These are phyloP conservation scores for Suillus weaverae DNA, from an alignment of 768 basidiomycete genomes.

Conservation along the genomic window DNA sequence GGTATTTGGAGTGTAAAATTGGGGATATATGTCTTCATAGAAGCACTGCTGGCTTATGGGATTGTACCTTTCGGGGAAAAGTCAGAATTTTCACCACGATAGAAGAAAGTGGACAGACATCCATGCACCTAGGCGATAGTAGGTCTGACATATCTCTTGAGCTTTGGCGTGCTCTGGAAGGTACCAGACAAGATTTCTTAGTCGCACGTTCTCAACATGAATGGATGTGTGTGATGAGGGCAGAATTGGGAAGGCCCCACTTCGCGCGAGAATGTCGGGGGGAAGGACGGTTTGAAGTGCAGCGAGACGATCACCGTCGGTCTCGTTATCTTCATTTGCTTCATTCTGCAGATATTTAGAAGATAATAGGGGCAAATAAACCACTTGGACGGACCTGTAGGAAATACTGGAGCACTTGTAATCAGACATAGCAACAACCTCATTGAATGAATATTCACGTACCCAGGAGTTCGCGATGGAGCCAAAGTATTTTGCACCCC, in stretches of 20 bases:
- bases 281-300: slow-evolving; percentile 58
- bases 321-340: slow-evolving; percentile 52
- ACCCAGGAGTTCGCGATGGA: slow-evolving; percentile 80
- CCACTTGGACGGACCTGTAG: slow-evolving; percentile 54
- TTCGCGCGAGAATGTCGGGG: slow-evolving; percentile 60
- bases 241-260: slow-evolving; percentile 64
- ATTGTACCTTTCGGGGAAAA: slow-evolving; percentile 52
- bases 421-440: slow-evolving; percentile 13
- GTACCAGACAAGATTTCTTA: slow-evolving; percentile 67
- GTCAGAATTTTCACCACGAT: slow-evolving; percentile 12
- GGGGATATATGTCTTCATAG: slow-evolving; percentile 56
- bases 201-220: slow-evolving; percentile 44
- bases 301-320: slow-evolving; percentile 44
- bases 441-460: slow-evolving; percentile 24
- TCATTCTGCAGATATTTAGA: slow-evolving; percentile 50
- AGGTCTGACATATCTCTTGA: slow-evolving; percentile 57
- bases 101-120: slow-evolving; percentile 47
- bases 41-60: slow-evolving; percentile 62
- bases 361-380: neutral
- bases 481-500: slow-evolving; percentile 75
- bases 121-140: slow-evolving; percentile 68
- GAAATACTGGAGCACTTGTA: slow-evolving; percentile 53
- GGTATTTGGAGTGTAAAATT: slow-evolving; percentile 53
- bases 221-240: slow-evolving; percentile 38
- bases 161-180: slow-evolving; percentile 64